These are phyloP conservation scores for Torulaspora globosa DNA, from an alignment of 1,139 yeast species.

Conservation along the genomic window DNA sequence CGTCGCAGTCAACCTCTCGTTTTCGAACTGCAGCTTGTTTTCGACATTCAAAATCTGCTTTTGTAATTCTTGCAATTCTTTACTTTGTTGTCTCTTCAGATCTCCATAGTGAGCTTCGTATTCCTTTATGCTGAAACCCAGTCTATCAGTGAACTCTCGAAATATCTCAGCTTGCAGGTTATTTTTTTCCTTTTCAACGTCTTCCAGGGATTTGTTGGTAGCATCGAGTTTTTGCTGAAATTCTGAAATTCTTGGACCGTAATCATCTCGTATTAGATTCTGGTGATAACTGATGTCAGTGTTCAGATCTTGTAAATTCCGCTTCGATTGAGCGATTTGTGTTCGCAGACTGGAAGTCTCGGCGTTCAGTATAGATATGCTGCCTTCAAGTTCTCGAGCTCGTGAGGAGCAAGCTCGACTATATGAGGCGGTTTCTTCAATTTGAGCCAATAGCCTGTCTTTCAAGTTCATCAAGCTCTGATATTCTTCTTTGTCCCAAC, in stretches of 20 bases:
- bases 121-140: slow-evolving; percentile 58
- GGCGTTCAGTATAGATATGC: slow-evolving; percentile 49
- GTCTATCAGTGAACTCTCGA: slow-evolving; percentile 49
- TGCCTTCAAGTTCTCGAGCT: slow-evolving; percentile 59
- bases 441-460: slow-evolving; percentile 54
- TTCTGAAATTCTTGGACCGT: slow-evolving; percentile 36
- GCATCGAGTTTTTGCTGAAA: slow-evolving; percentile 24
- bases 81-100: slow-evolving; percentile 54
- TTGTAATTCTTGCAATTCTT: slow-evolving; percentile 58
- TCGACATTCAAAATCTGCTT: slow-evolving; percentile 59
- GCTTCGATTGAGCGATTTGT: slow-evolving; percentile 47
- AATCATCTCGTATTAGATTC: slow-evolving; percentile 35
- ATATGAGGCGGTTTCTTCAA: slow-evolving; percentile 47
- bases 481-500: slow-evolving; percentile 77
- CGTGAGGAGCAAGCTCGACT: slow-evolving; percentile 51
- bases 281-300: slow-evolving; percentile 54
- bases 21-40: slow-evolving; percentile 62
- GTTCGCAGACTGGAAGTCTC: slow-evolving; percentile 51
- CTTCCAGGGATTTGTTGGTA: slow-evolving; percentile 25
- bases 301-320: slow-evolving; percentile 51
- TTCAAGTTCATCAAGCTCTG: slow-evolving; percentile 54
- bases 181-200: slow-evolving; percentile 38
- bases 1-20: slow-evolving; percentile 51
- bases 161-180: slow-evolving; percentile 47
- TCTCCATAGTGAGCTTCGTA: slow-evolving; percentile 69